Conservation (phyloP, 805 yeast genomes). For the Hanseniaspora pseudoguilliermondii region DNA sequence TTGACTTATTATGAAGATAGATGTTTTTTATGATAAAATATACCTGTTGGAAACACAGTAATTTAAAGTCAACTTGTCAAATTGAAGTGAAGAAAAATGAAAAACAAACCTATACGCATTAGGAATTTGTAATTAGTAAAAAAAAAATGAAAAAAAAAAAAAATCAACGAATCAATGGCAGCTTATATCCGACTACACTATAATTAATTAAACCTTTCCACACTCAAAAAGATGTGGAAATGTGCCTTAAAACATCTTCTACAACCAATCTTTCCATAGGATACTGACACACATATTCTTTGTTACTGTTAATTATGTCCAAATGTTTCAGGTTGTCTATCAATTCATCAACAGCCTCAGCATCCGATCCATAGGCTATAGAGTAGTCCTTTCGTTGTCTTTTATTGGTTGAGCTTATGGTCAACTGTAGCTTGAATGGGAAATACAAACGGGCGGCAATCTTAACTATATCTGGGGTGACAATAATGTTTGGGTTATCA, state of each 20-base stretch:
- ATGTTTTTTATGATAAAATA: too few relatives aligned
- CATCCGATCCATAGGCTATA: slow-evolving; percentile 37
- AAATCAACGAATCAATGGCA: neutral
- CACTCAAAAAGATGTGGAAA: slow-evolving; percentile 39
- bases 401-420: slow-evolving; percentile 26
- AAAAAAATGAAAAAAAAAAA: neutral
- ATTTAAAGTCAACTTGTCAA: too few relatives aligned
- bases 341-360: slow-evolving; percentile 28
- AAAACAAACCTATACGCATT: neutral
- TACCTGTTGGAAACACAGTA: too few relatives aligned
- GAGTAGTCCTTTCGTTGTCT: slow-evolving; percentile 32
- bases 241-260: slow-evolving; percentile 38
- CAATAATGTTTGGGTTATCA: slow-evolving; percentile 25
- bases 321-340: slow-evolving; percentile 29
- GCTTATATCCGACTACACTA: neutral
- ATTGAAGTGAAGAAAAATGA: neutral
- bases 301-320: neutral
- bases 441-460: slow-evolving; percentile 36
- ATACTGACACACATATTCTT: neutral
- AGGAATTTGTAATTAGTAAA: neutral
- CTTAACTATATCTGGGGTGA: slow-evolving; percentile 42
- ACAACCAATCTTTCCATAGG: slow-evolving; percentile 34
- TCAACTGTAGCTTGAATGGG: slow-evolving; percentile 28
- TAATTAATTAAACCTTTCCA: neutral
- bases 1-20: neutral